Base-by-base conservation (phyloP, 2,329 filamentous ascomycete genomes). In the Piedraia hortae region DNA sequence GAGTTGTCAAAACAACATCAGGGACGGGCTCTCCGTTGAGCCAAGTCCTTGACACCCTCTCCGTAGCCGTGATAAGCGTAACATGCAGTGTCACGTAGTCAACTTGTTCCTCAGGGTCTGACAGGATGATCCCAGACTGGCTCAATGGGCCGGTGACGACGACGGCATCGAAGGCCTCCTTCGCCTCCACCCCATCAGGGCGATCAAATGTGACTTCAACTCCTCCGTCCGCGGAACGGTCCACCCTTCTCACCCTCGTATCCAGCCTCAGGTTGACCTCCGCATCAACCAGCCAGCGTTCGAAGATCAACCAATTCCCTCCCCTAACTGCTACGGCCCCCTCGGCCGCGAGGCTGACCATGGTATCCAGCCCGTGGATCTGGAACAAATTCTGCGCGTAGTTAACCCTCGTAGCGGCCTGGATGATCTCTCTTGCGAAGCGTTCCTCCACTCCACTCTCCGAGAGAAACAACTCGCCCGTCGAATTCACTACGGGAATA, bases 261-360 rank as follows among this genome's bases (percentile, higher is more conserved):
- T 80, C 71, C 12, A 73, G 50, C 17, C 51, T 48, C 4, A 80
- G 31, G 0, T 51, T 44, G 0, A 72, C 65, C 3, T 55, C 48
- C 1, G 74, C 69, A 1, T 52, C 47, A 16, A 59, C 53, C 1
- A 82, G 50, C 71, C 91, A 88, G 19, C 56, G 50, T n/a, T 68
- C 58, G 39, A 97, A 97, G 24, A 97, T 90, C 35, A 63, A 66
- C 78, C 80, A 93, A 43, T 93, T 97, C 2, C 85, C 85, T 4
- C 78, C 78, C 8, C 60, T 46, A 1, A 93, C 59, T 10, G 70
- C 54, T 41, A 78, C 62, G 1, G 80, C 75, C 4, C 77, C 78
- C 23, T 82, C 69, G 0, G 78, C 72, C 2, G 80, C 73, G 64
- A 93, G 75, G 19, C 78, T 82, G 2, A 88, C 71, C 70, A 91